A percentile compares a stretch with the other conserved stretches of the same genome.
Evolutionary conservation across 202 grass and related monocot species (phyloP).

Genomic region (Bolboschoenoplectus hybrid): DNA sequence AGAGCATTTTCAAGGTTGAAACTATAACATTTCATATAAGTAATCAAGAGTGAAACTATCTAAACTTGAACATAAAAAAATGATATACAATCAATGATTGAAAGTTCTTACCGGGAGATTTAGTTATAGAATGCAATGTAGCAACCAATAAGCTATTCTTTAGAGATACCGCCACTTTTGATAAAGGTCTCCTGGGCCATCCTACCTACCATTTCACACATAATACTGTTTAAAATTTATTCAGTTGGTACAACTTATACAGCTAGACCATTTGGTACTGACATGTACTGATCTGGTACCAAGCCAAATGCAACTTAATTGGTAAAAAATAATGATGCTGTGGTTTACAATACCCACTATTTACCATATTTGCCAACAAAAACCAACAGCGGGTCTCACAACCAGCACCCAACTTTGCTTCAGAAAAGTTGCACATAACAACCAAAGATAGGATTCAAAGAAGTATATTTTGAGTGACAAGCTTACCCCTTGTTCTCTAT

Average conservation of each 20-base stretch:
- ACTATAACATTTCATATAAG: constrained; percentile 2
- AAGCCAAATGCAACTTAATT: constrained; percentile 9
- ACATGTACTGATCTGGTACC: background rate
- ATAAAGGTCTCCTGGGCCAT: constrained; percentile 93
- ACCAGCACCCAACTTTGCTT: background rate
- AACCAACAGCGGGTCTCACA: background rate
- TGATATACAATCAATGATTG: constrained; percentile 20
- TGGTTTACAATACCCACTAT: background rate
- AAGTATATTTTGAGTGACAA: background rate
- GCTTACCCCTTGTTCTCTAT: background rate
- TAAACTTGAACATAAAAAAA: constrained; percentile 18
- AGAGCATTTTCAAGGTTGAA: background rate
- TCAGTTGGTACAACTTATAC: background rate
- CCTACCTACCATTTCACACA: constrained; percentile 66
- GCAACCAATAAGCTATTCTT: constrained; percentile 96
- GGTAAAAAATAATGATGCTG: background rate
- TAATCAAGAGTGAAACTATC: background rate
- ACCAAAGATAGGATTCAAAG: background rate
- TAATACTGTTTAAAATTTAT: constrained; percentile 38
- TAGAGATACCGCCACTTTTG: constrained; percentile 83
- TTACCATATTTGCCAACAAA: background rate
- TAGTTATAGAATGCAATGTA: constrained; percentile 75
- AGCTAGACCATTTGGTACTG: constrained; percentile 7
- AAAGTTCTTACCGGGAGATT: constrained; percentile 44
- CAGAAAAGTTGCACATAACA: constrained; percentile 19